These are phyloP conservation scores for Cavenderia fasciculata DNA, from an alignment of 78 protist species.

Conservation along the genomic window DNA sequence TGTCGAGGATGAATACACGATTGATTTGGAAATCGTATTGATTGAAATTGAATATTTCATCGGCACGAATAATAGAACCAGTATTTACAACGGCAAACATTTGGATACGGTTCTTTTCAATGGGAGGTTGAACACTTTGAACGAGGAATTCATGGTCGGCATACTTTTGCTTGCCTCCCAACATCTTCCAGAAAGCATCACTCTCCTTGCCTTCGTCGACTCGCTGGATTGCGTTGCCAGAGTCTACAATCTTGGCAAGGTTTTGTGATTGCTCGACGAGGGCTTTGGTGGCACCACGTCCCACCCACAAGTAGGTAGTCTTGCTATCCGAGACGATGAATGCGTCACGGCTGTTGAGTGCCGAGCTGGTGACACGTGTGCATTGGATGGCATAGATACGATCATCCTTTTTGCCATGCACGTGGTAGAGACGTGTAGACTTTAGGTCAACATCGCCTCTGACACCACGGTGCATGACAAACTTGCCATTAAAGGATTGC, in stretches of 20 bases:
- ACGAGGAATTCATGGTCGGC: conserved; percentile 1
- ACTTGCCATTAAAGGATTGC: conserved; percentile 28
- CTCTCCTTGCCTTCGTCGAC: conserved; percentile 23
- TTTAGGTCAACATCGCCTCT: neutral
- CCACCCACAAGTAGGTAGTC: conserved; percentile 28
- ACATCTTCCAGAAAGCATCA: conserved; percentile 35
- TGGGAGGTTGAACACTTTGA: neutral
- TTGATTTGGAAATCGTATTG: conserved; percentile 44
- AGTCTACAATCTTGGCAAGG: neutral
- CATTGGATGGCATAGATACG: conserved; percentile 13
- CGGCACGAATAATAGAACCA: conserved; percentile 69
- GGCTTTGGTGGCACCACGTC: conserved; percentile 9
- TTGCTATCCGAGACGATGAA: conserved; percentile 14
- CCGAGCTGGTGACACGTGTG: neutral
- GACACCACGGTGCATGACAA: conserved; percentile 51
- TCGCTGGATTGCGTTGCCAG: conserved; percentile 1
- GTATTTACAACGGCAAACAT: conserved; percentile 37
- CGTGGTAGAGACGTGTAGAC: conserved; percentile 33
- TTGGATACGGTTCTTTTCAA: neutral
- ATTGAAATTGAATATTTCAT: conserved; percentile 41
- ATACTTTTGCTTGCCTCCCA: conserved; percentile 46
- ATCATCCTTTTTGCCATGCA: conserved; percentile 1
- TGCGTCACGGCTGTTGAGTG: conserved; percentile 28
- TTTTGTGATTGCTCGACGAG: conserved; percentile 33
- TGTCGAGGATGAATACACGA: conserved; percentile 34